Evolutionary conservation across 441 rosid genomes (phyloP).

Genomic region (Sinapis alba): DNA sequence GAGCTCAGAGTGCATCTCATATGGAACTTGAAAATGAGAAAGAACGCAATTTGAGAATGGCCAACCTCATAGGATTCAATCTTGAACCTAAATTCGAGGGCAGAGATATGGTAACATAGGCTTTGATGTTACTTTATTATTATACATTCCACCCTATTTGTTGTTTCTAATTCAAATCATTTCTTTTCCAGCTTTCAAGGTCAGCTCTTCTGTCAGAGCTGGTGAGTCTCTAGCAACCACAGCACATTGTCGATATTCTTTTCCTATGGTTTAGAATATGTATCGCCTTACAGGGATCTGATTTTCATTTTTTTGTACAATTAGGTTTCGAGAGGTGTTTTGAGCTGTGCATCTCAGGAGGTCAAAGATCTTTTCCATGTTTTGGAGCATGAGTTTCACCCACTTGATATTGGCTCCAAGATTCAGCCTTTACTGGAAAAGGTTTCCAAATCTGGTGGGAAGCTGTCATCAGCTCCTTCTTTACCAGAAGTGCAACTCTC

Average conservation of each 20-base stretch:
- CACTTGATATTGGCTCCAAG: constrained; percentile 83
- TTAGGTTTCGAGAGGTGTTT: constrained; percentile 88
- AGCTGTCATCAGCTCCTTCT: constrained; percentile 89
- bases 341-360: constrained; percentile 93
- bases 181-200: constrained; percentile 74
- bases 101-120: constrained; percentile 76
- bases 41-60: constrained; percentile 91
- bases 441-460: constrained; percentile 88
- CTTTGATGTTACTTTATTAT: constrained; percentile 5
- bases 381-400: constrained; percentile 88
- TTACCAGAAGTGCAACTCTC: constrained; percentile 88
- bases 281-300: constrained; percentile 10
- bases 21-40: constrained; percentile 87
- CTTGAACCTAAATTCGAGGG: constrained; percentile 86
- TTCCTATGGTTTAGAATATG: too few species aligned
- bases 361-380: constrained; percentile 94
- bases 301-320: constrained; percentile 23
- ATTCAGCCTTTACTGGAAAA: constrained; percentile 76
- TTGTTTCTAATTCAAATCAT: constrained; percentile 26
- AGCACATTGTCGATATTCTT: background rate
- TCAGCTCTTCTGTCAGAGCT: constrained; percentile 85
- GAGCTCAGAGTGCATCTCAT: constrained; percentile 68
- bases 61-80: constrained; percentile 91
- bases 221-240: constrained; percentile 55
- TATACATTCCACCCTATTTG: constrained; percentile 1